Base-by-base conservation (phyloP, 75 land plant genomes). In the Sequoia sempervirens region DNA sequence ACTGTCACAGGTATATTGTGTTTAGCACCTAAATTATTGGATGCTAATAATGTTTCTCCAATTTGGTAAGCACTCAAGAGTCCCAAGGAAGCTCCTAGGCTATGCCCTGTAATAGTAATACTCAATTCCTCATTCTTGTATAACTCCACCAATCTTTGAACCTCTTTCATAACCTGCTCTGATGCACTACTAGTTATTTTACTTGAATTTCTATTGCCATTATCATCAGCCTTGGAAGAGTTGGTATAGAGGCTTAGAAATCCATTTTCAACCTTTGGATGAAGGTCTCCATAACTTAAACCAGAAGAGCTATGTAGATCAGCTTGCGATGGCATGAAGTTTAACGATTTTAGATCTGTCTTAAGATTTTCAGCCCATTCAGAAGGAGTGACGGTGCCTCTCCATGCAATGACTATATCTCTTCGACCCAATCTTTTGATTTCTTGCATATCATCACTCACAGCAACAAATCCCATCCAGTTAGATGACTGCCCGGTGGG, bases 81-180 rank as follows among this genome's bases (percentile, higher is more conserved):
- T 18, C 58, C 75, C 85, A 85, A 85, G 23, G 95, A 92, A 0
- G 92, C 91, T 5, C 94, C 92, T 0, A 92, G 90, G 80, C 96
- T 91, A 87, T 91, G 94, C 26, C 95, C 93, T 2, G 90, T 89
- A 20, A 92, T 45, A 1, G 95, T 92, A 8, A 94, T 50, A 82
- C 95, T 94, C 76, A 91, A 30, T 11, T 86, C 87, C 84, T 84
- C 83, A 18, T 79, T 88, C 8, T 73, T 73, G 90, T 91, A 87
- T 3, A 2, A 15, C 0, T 81, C 86, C 23, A 92, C 28, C 70
- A 92, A 75, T 41, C 88, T 20, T 32, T 81, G 2, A 34, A 92
- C 46, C 72, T 89, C 94, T 17, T 83, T 80, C 79, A 83, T 36
- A 38, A 91, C 43, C 81, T 83, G 74, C 53, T 86, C 86, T 5